Evolutionary conservation across 1,139 yeast genomes (phyloP), one percentile per base, ranked within the genome.

Genomic region (Protomyces gravidus): DNA sequence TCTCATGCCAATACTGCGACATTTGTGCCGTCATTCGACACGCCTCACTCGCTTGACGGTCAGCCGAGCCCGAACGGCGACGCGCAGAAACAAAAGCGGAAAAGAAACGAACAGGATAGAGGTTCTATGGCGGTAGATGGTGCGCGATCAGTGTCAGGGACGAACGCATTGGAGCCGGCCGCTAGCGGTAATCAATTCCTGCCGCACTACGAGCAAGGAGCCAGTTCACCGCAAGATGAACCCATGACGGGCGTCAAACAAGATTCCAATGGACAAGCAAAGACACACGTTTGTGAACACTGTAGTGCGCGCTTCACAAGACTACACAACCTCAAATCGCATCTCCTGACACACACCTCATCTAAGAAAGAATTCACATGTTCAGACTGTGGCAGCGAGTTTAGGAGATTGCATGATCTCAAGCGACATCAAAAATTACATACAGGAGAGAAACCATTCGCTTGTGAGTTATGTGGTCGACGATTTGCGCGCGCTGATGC

Each of bases 401-500:
- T 87, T 69, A 77, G 94, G 62, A 76, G 95, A 46, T 78, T 82
- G 40, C 92, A 86, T 69, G 95, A 87, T 69, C 75, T 86, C 66
- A 85, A 83, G 68, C 76, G 95, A 49, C 95, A 87, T 68, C 81
- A 80, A 64, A 84, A 84, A 69, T 75, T 84, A 36, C 95, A 87
- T 68, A 80, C 89, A 0, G 92, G 92, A 42, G 89, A 82, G 65
- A 83, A 81, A 68, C 90, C 92, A 1, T 84, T 74, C 68, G 72
- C 71, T 33, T 86, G 95, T 70, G 73, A 72, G 7, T 74, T 75
- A 59, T 87, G 95, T 71, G 80, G 81, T 13, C 76, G 87, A 52
- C 74, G 42, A 23, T 87, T 87, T 73, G 89, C 94, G 1, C 74
- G 95, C 28, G 84, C 85, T 1, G 95, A 87, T 70, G 90, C 95